A percentile compares a stretch with the other conserved stretches of the same genome.
Evolutionary conservation across 768 basidiomycete species (phyloP).

Genomic region (Suillus tomentosus): DNA sequence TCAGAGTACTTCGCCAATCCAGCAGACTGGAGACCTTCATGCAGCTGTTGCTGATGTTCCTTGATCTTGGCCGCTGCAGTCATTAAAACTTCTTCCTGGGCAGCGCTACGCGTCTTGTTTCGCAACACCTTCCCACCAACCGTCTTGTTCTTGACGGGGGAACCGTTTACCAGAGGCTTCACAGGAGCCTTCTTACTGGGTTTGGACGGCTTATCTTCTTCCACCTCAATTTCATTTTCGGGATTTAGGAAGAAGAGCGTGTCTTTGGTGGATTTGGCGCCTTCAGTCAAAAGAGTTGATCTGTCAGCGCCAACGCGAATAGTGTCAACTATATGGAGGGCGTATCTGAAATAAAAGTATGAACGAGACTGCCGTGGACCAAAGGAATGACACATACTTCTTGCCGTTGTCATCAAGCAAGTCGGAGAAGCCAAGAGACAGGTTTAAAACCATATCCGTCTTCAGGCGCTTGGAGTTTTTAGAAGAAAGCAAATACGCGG

Average conservation of each 20-base stretch:
- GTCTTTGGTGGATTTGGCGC: constrained; percentile 81
- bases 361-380: neutral
- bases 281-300: constrained; percentile 76
- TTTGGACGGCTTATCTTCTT: constrained; percentile 59
- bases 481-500: constrained; percentile 74
- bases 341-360: constrained; percentile 57
- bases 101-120: constrained; percentile 87
- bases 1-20: constrained; percentile 86
- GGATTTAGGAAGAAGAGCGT: constrained; percentile 82
- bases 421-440: constrained; percentile 84
- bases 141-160: constrained; percentile 69
- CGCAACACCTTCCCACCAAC: constrained; percentile 85
- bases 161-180: constrained; percentile 59
- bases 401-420: constrained; percentile 75
- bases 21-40: constrained; percentile 70
- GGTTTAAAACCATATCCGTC: constrained; percentile 82
- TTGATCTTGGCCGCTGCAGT: constrained; percentile 77
- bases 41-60: constrained; percentile 87
- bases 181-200: constrained; percentile 52
- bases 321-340: constrained; percentile 87
- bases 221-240: constrained; percentile 52
- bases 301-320: constrained; percentile 72
- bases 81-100: constrained; percentile 80
- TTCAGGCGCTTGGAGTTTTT: constrained; percentile 77
- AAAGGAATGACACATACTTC: constrained; percentile 52